Conservation (phyloP, 805 yeast species). For the Metschnikowia proteae region DNA sequence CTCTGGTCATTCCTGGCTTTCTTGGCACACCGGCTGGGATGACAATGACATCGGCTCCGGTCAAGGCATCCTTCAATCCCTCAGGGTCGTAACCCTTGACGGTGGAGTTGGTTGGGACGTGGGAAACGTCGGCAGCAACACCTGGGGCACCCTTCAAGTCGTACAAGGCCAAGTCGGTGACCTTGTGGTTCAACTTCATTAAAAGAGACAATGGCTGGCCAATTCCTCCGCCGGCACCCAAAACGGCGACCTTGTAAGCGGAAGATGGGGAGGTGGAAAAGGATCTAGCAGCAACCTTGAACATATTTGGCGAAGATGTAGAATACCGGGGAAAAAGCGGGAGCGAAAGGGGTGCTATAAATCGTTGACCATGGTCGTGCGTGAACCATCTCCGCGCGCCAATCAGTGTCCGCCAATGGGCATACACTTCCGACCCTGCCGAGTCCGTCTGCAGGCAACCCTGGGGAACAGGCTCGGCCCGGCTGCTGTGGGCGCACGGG, state of each 20-base stretch:
- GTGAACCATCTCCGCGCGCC: conserved; percentile 4
- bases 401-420: conserved; percentile 5
- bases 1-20: conserved; percentile 99
- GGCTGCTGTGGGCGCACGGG: neutral
- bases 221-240: conserved; percentile 92
- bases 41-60: conserved; percentile 79
- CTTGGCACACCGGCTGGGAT: conserved; percentile 98
- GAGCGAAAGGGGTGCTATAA: conserved; percentile 7
- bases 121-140: conserved; percentile 94
- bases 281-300: conserved; percentile 55
- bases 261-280: conserved; percentile 64
- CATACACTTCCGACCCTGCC: conserved; percentile 3
- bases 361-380: neutral
- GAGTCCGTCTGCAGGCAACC: neutral
- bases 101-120: conserved; percentile 85
- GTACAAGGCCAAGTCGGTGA: conserved; percentile 79
- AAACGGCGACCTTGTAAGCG: conserved; percentile 69
- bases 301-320: conserved; percentile 35
- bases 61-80: conserved; percentile 63
- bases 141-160: conserved; percentile 93
- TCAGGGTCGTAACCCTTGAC: conserved; percentile 89
- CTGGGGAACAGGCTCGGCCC: neutral
- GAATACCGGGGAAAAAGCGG: neutral
- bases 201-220: conserved; percentile 66
- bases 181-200: conserved; percentile 83